Evolutionary conservation across 805 yeast species (phyloP), one percentile per base, ranked within the genome.

Genomic region (Lachancea fermentati): DNA sequence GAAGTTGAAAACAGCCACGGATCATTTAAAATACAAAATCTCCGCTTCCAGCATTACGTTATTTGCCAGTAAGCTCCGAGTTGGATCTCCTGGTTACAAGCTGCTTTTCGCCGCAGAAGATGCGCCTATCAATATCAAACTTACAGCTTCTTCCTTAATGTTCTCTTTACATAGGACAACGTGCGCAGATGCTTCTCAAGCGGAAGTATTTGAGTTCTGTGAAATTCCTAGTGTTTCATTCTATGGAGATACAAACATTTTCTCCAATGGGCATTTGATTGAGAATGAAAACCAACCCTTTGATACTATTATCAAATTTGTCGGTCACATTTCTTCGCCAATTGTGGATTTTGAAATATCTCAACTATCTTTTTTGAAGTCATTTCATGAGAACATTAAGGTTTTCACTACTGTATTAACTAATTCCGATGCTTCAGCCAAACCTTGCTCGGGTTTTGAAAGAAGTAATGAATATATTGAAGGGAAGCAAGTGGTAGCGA

Each of bases 11-110:
- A 50, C 47, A 18, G 44, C 56, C 6, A 51, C 50, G 28, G 32
- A 51, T 13, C 50, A 36, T 35, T 41, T 60, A 28, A 52, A 51
- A 19, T 52, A 50, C 34, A 42, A 51, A 37, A 26, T 57, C 7
- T 44, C 41, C 19, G 46, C 51, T 8, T 50, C 61, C 4, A 59
- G 54, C 41, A 44, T 57, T 6, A 52, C 56, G 1, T 44, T 61
- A 2, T 55, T 57, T 24, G 19, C 53, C 9, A 48, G 53, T 16
- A 55, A 66, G 42, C 60, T 60, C 37, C 49, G 47, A 31, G 49
- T 53, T 9, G 56, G 60, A 4, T 62, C 67, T 34, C 73, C 78
- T 2, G 79, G 80, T 2, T 75, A 60, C 46, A 75, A 73, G 30
- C 48, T 75, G 9, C 43, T 60, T 13, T 75, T 65, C 40, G 54